Evolutionary conservation across 768 basidiomycete genomes (phyloP), one percentile per base, ranked within the genome.

Genomic region (Tephrocybe sp.): DNA sequence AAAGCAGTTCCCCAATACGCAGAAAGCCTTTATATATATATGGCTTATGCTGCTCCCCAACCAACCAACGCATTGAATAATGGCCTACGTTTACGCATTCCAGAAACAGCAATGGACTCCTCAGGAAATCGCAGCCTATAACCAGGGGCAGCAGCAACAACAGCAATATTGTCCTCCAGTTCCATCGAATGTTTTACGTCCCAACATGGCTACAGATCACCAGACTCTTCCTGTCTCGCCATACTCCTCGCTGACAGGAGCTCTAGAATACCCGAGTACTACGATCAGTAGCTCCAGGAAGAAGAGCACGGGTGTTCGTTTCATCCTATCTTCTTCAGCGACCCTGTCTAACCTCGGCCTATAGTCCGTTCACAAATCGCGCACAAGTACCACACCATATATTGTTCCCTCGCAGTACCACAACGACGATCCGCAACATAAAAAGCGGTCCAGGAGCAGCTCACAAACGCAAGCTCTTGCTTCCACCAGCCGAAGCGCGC

Each of bases 161-260:
- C 33, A 20, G 15, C 43, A 45, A 17, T 38, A 28, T 20, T 36
- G 8, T 9, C 25, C 12, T 23, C 28, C 23, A 8, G 37, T 21
- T 4, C 45, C 48, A 25, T 28, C 34, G 5, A 48, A 49, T 32
- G 33, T 55, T 23, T 50, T 48, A 45, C 37, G 44, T 44, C 44
- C 48, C 38, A 40, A 39, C 38, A 42, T 30, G 38, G 38, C 21
- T 9, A n/a, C 15, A 4, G 36, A 24, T 41, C 51, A 55, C 23
- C 51, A 51, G 45, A 7, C 25, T 2, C 4, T 58, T 12, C 58
- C 56, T 15, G 20, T 59, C 33, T 59, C 58, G 8, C 45, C 58
- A 10, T 63, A 58, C 42, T 62, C 62, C 36, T 55, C 62, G 12
- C 55, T 63, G 4, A 21, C 58, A 4, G 60, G 57, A 21, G 60